Percentiles rank a stretch among this genome's conserved stretches.
phyloP scores from a whole-genome alignment of 2,329 filamentous ascomycete genomes.

The Colletotrichum aenigma region DNA sequence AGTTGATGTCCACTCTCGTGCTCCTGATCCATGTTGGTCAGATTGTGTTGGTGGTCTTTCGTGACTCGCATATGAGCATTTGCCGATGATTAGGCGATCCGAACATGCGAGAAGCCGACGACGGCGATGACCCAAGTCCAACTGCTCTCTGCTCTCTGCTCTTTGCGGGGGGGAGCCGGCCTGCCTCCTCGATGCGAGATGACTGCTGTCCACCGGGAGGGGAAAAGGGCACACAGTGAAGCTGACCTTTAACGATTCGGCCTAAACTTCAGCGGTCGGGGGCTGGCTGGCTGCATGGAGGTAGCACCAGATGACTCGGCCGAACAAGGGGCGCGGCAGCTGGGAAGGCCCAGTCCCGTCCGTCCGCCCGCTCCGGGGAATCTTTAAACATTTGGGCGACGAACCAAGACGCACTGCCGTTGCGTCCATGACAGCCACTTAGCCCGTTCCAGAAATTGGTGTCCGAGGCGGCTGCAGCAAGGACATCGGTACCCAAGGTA shows the following conservation, averaged over 20 bases:
- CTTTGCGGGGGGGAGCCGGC: background rate
- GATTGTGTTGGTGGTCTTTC: background rate
- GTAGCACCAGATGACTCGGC: conserved; percentile 3
- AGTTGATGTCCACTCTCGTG: background rate
- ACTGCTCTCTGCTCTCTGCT: background rate
- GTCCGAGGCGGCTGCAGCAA: background rate
- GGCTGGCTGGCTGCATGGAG: background rate
- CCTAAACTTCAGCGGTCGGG: background rate
- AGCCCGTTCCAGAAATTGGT: background rate
- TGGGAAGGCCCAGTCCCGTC: conserved; percentile 14
- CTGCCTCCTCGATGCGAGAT: background rate
- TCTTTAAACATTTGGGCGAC: background rate
- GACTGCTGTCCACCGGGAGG: background rate
- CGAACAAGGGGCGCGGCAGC: background rate
- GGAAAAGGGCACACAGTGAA: background rate
- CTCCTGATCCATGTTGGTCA: conserved; percentile 15
- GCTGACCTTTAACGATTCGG: background rate
- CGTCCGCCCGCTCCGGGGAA: conserved; percentile 14
- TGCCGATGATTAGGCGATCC: conserved; percentile 12
- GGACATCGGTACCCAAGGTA: background rate
- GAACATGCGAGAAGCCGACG: conserved; percentile 6
- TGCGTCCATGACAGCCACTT: background rate
- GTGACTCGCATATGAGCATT: conserved; percentile 17
- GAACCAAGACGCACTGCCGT: conserved; percentile 1
- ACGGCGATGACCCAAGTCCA: background rate